Evolutionary conservation across 768 basidiomycete genomes (phyloP), one percentile per base, ranked within the genome.

Genomic region (Tephrocybe sp.): DNA sequence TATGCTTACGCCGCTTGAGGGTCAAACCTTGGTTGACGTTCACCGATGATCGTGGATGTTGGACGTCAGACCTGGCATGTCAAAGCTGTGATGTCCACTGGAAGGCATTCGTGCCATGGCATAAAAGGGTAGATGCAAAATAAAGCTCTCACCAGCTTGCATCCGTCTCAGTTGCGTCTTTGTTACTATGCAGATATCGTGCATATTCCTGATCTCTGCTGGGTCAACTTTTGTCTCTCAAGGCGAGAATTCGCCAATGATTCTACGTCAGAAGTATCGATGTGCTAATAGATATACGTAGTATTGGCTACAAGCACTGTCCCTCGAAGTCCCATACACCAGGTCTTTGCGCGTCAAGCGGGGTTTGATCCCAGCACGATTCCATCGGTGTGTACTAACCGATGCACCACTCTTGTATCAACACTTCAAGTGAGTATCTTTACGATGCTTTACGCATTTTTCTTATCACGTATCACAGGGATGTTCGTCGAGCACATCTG

Each of bases 261-360:
- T 8, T 12, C n/a, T 2, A 9, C 16, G 23, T 5, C 5, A 6
- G 11, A 43, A 32, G 5, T 11, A n/a, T 11, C 11, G 30, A 43
- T 7, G 8, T 38, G 4, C 32, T 17, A 22, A 14, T 34, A 14
- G 35, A 2, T n/a, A 20, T 14, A 3, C n/a, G 13, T 7, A 56
- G 40, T 46, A 16, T 46, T 39, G 20, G 55, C 54, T n/a, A 23
- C 51, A 30, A 31, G 34, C 13, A 10, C 43, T 11, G 31, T 16
- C 39, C 33, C 46, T 43, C 48, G 45, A 8, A 54, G 14, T 39
- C 13, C 35, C 5, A 44, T 53, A 14, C 54, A 52, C 36, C 47
- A 53, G 32, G 48, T 58, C 16, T 31, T 55, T 9, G 13, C 41
- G 9, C 54, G 57, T 16, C 57, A 58, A 26, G 22, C 48, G 12